A percentile compares a stretch with the other conserved stretches of the same genome.
phyloP scores from a whole-genome alignment of 2,329 filamentous ascomycete genomes.

The Ophiostoma populinum region DNA sequence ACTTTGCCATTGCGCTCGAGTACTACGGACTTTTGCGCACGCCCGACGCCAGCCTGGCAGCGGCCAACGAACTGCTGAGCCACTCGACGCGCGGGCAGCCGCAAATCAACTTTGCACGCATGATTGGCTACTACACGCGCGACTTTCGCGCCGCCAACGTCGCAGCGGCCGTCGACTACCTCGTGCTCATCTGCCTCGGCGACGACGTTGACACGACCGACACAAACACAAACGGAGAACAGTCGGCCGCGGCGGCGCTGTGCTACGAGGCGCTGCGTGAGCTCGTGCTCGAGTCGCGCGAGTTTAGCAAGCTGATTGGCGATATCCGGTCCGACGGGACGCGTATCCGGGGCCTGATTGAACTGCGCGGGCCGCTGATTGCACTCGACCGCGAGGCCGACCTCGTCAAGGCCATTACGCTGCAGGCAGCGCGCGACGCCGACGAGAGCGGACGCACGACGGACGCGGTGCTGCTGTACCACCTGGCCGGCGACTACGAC shows the following conservation, averaged over 20 bases:
- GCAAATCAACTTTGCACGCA: slow-evolving; percentile 85
- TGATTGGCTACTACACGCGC: slow-evolving; percentile 87
- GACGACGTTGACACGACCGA: slow-evolving; percentile 43
- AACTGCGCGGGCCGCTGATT: slow-evolving; percentile 69
- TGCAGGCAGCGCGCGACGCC: slow-evolving; percentile 79
- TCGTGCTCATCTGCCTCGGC: slow-evolving; percentile 82
- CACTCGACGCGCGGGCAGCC: slow-evolving; percentile 51
- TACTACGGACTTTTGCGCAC: slow-evolving; percentile 84
- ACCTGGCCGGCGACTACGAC: slow-evolving; percentile 89
- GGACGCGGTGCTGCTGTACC: slow-evolving; percentile 86
- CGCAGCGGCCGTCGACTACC: slow-evolving; percentile 82
- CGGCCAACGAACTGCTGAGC: slow-evolving; percentile 51
- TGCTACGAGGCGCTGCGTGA: slow-evolving; percentile 90
- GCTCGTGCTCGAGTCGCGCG: slow-evolving; percentile 86
- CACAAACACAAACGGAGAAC: background rate
- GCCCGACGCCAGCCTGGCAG: slow-evolving; percentile 49
- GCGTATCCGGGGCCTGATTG: slow-evolving; percentile 72
- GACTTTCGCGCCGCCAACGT: slow-evolving; percentile 88
- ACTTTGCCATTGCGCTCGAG: slow-evolving; percentile 78
- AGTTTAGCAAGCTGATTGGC: slow-evolving; percentile 85
- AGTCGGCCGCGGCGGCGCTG: slow-evolving; percentile 52
- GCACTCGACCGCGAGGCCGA: slow-evolving; percentile 63
- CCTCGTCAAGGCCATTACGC: slow-evolving; percentile 79
- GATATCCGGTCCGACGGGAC: slow-evolving; percentile 78
- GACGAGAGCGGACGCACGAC: slow-evolving; percentile 89